Conservation (phyloP, 2,329 filamentous ascomycete species). For the Fusarium fracticaudum region DNA sequence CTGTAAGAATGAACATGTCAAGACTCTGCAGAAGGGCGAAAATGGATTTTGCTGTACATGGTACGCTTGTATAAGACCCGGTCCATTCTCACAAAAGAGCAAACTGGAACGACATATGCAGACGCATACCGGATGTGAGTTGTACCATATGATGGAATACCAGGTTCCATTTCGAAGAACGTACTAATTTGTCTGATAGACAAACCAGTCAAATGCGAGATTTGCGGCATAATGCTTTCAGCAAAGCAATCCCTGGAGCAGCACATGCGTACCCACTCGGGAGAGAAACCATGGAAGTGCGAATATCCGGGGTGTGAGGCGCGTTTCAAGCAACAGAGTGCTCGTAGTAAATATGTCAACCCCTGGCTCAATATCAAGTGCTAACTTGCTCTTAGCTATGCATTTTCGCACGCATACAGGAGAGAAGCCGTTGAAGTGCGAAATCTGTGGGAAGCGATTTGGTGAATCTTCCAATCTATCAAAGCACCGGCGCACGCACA, state of each 20-base stretch:
- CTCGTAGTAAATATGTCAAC: constrained; percentile 62
- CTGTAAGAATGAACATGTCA: constrained; percentile 61
- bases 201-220: constrained; percentile 66
- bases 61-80: constrained; percentile 63
- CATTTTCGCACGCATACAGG: constrained; percentile 74
- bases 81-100: constrained; percentile 66
- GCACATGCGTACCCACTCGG: constrained; percentile 73
- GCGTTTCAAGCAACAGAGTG: constrained; percentile 73
- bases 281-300: constrained; percentile 71
- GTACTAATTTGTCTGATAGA: constrained; percentile 50
- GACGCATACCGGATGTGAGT: constrained; percentile 71
- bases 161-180: neutral
- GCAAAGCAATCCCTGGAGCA: constrained; percentile 74
- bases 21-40: constrained; percentile 53
- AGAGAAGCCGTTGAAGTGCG: constrained; percentile 68
- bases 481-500: constrained; percentile 72
- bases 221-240: constrained; percentile 68
- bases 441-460: constrained; percentile 67
- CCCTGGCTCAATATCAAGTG: neutral
- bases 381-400: constrained; percentile 60
- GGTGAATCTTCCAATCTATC: constrained; percentile 73
- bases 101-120: constrained; percentile 74
- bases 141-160: neutral
- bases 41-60: constrained; percentile 65
- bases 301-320: constrained; percentile 60